Conservation (phyloP, 2,329 filamentous ascomycete species). For the Colletotrichum sp. region DNA sequence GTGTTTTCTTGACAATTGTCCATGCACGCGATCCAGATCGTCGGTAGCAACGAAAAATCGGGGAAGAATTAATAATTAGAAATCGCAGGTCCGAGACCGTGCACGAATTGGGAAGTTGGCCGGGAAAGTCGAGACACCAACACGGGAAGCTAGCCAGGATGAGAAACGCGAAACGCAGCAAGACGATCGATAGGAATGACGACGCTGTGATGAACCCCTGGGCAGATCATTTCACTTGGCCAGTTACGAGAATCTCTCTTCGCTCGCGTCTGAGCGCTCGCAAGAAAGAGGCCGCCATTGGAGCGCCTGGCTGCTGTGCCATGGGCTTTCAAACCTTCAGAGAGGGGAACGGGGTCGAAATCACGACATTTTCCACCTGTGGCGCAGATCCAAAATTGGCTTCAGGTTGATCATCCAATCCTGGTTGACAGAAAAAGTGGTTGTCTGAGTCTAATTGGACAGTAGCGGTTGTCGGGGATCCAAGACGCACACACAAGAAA, state of each 20-base stretch:
- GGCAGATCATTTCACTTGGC: not conserved
- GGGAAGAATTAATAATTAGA: not conserved
- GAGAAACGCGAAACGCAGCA: conserved; percentile 9
- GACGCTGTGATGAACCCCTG: not conserved
- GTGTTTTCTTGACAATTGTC: not conserved
- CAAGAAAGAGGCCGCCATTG: not conserved
- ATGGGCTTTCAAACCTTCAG: not conserved
- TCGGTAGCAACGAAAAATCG: not conserved
- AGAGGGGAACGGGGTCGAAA: not conserved
- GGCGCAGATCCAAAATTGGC: not conserved
- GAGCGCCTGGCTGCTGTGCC: not conserved
- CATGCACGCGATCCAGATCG: not conserved
- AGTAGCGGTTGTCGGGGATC: not conserved
- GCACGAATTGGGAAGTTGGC: not conserved
- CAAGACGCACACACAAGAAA: not conserved
- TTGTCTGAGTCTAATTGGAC: not conserved
- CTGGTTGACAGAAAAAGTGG: not conserved
- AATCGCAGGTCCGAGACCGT: not conserved
- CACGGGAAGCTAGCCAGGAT: not conserved
- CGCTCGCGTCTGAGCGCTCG: not conserved
- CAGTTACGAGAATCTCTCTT: not conserved
- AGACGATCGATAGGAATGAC: not conserved
- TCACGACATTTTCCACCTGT: not conserved
- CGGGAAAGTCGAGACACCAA: not conserved
- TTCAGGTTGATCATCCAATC: not conserved